Conservation (phyloP, 192 early-diverging fungal species). For the Fimicolochytrium jonesii region DNA sequence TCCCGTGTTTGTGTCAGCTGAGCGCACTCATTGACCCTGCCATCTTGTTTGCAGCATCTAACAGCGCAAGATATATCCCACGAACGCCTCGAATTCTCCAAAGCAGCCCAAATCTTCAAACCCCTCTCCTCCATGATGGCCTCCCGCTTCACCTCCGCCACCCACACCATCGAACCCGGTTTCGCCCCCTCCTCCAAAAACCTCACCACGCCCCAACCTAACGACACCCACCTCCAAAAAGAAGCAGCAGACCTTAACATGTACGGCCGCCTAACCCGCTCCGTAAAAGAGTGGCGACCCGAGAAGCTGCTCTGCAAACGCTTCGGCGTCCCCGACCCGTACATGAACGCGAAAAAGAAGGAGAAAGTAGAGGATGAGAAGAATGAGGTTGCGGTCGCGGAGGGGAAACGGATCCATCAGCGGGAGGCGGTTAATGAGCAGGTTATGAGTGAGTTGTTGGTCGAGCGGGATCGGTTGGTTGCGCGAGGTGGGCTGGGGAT, state of each 20-base stretch:
- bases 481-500: slow-evolving; percentile 1
- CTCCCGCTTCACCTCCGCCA: slow-evolving; percentile 62
- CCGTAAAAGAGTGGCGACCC: slow-evolving; percentile 56
- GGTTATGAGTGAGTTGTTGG: slow-evolving; percentile 38
- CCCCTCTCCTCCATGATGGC: slow-evolving; percentile 69
- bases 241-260: slow-evolving; percentile 32
- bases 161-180: neutral
- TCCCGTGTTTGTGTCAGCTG: too few relatives aligned
- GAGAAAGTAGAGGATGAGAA: slow-evolving; percentile 20
- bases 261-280: slow-evolving; percentile 67
- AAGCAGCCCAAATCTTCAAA: slow-evolving; percentile 70
- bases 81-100: slow-evolving; percentile 69
- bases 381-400: slow-evolving; percentile 11
- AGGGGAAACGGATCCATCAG: slow-evolving; percentile 20
- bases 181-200: neutral
- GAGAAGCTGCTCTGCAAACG: slow-evolving; percentile 68
- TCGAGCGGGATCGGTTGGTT: slow-evolving; percentile 28
- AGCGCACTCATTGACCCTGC: too few relatives aligned
- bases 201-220: neutral
- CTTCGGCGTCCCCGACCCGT: slow-evolving; percentile 71
- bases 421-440: slow-evolving; percentile 35
- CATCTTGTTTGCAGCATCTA: slow-evolving; percentile 26
- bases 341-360: slow-evolving; percentile 37
- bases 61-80: slow-evolving; percentile 36
- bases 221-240: neutral